These are phyloP conservation scores for Xerocomus alliaceus DNA, from an alignment of 1,284 basidiomycete species.

Conservation along the genomic window DNA sequence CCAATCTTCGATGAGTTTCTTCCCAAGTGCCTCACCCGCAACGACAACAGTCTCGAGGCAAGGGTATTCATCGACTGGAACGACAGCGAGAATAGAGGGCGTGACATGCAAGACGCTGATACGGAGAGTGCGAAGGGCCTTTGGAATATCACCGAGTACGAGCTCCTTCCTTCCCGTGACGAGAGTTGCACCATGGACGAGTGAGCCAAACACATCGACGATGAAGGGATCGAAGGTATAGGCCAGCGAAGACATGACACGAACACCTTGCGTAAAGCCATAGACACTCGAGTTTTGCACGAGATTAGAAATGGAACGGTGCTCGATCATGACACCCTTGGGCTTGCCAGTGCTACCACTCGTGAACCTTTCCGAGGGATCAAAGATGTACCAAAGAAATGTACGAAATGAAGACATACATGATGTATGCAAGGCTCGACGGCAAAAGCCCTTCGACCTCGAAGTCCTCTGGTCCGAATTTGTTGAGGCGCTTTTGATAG, in stretches of 20 bases:
- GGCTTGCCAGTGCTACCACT: constrained; percentile 37
- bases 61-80: constrained; percentile 36
- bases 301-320: constrained; percentile 42
- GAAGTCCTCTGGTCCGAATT: constrained; percentile 24
- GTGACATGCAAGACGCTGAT: constrained; percentile 39
- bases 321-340: constrained; percentile 41
- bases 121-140: constrained; percentile 34
- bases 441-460: constrained; percentile 29
- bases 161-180: constrained; percentile 41
- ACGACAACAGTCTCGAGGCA: constrained; percentile 36
- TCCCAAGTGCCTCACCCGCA: constrained; percentile 39
- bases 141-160: constrained; percentile 40
- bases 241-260: constrained; percentile 39
- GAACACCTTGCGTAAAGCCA: constrained; percentile 30
- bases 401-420: constrained; percentile 24
- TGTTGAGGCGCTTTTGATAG: constrained; percentile 31
- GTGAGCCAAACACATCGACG: constrained; percentile 36
- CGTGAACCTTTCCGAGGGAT: constrained; percentile 33
- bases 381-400: neutral
- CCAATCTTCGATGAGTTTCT: constrained; percentile 40
- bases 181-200: constrained; percentile 37
- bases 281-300: constrained; percentile 35
- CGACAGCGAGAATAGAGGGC: constrained; percentile 40
- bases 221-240: constrained; percentile 43
- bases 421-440: constrained; percentile 37